These are phyloP conservation scores for Vicia villosa DNA, from an alignment of 306 rosid species.

Conservation along the genomic window DNA sequence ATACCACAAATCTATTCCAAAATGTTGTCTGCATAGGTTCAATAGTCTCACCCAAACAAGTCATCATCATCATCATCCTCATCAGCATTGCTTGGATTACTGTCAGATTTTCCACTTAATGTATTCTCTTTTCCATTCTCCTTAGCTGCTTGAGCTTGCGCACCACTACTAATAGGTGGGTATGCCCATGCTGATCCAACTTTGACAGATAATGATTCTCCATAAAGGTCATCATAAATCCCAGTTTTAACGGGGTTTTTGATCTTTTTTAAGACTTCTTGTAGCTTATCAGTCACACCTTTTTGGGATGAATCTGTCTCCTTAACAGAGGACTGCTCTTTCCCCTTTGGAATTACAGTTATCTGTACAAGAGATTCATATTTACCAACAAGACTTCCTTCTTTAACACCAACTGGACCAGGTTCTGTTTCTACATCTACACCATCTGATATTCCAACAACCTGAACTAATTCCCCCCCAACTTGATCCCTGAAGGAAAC, in stretches of 20 bases:
- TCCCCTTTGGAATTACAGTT: constrained; percentile 91
- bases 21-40: constrained; percentile 31
- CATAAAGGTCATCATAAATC: constrained; percentile 88
- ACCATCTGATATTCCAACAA: constrained; percentile 95
- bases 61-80: constrained; percentile 79
- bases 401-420: constrained; percentile 94
- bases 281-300: constrained; percentile 93
- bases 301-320: constrained; percentile 66
- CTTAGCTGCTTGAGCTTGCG: constrained; percentile 43
- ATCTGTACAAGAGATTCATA: constrained; percentile 90
- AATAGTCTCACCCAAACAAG: constrained; percentile 81
- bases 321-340: constrained; percentile 62
- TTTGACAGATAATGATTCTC: constrained; percentile 78
- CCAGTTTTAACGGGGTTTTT: constrained; percentile 68
- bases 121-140: constrained; percentile 51
- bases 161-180: constrained; percentile 51
- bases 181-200: constrained; percentile 96
- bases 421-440: constrained; percentile 94
- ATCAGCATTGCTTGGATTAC: constrained; percentile 50
- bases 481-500: constrained; percentile 92
- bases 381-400: constrained; percentile 97
- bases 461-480: constrained; percentile 88
- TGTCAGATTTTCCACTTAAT: constrained; percentile 46
- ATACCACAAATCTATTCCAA: constrained; percentile 38
- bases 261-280: constrained; percentile 82